Evolutionary conservation across 805 yeast genomes (phyloP), one percentile per base, ranked within the genome.

Genomic region (Schwanniomyces vanrijiae): DNA sequence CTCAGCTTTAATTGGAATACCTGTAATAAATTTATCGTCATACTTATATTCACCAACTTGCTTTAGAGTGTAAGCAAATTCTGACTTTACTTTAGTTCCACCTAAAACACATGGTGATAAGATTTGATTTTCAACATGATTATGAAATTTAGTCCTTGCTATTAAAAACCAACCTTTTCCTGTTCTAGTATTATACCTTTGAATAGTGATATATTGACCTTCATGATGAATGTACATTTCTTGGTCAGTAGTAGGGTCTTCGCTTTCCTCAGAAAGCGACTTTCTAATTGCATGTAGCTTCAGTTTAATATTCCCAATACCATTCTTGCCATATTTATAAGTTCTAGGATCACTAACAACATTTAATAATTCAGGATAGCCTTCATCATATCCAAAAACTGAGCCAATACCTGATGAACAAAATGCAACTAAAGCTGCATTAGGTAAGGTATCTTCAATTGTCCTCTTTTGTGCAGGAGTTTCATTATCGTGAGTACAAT

Each of bases 401-500:
- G 97, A 86, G 2, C 99, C 99, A 40, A 90, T 85, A 1, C 97
- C 96, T 44, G 96, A 88, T 0, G 95, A 83, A 58, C 98, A 91
- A 62, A 92, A 80, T 0, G 97, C 85, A 3, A 94, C 97, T 44
- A 92, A 73, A 0, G 97, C 99, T 3, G 97, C 97, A 58, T 87
- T 92, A 8, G 97, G 96, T 37, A 92, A 74, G 0, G 98, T 91
- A 60, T 92, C 99, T 61, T 91, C 97, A 1, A 89, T 86, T 0
- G 97, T 90, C 62, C 98, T 81, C 67, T 87, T 90, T 56, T 92
- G 95, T 37, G 76, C 78, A 1, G 97, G 96, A 18, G 83, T 85
- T 67, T 90, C 94, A 61, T 92, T 92, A 65, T 92, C 99, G 64
- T 92, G 99, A 1, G 98, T 91, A 60, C 97, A 92, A 61, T 94